Evolutionary conservation across 1,284 basidiomycete species (phyloP).

Genomic region (Moesziomyces aphidis): DNA sequence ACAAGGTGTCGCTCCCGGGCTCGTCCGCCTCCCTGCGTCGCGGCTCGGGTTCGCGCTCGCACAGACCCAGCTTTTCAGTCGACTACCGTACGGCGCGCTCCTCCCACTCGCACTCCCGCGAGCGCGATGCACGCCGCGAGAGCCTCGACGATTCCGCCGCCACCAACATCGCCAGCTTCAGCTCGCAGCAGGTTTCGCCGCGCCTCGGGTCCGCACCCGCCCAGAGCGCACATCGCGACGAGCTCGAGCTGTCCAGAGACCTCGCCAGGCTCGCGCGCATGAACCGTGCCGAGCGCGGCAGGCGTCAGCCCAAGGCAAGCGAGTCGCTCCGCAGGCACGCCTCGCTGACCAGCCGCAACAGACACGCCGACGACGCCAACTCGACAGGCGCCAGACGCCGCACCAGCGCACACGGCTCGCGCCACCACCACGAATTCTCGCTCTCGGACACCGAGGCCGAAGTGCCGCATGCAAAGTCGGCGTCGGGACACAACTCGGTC

Average conservation of each 20-base stretch:
- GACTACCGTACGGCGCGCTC: conserved; percentile 24
- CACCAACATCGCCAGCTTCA: conserved; percentile 16
- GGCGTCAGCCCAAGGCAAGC: conserved; percentile 10
- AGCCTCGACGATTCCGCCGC: conserved; percentile 35
- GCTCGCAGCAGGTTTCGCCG: conserved; percentile 7
- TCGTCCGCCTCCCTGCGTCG: conserved; percentile 29
- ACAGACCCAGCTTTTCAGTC: conserved; percentile 41
- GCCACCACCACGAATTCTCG: conserved; percentile 47
- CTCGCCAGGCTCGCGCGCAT: conserved; percentile 41
- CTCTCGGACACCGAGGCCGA: conserved; percentile 55
- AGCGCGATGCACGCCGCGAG: conserved; percentile 22
- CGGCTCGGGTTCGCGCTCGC: conserved; percentile 31
- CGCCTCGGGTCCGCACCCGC: conserved; percentile 8
- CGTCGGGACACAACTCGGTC: conserved; percentile 30
- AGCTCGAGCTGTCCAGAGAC: conserved; percentile 42
- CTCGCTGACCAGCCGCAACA: conserved; percentile 24
- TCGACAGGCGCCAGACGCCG: background rate
- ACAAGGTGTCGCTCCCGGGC: conserved; percentile 37
- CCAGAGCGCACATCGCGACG: conserved; percentile 35
- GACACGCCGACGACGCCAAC: background rate
- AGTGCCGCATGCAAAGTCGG: conserved; percentile 29
- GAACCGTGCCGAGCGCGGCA: conserved; percentile 20
- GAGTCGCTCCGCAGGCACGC: conserved; percentile 29
- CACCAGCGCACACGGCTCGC: background rate
- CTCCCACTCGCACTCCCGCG: conserved; percentile 14